Evolutionary conservation across 306 rosid species (phyloP), one percentile per base, ranked within the genome.

Genomic region (Vigna angularis): DNA sequence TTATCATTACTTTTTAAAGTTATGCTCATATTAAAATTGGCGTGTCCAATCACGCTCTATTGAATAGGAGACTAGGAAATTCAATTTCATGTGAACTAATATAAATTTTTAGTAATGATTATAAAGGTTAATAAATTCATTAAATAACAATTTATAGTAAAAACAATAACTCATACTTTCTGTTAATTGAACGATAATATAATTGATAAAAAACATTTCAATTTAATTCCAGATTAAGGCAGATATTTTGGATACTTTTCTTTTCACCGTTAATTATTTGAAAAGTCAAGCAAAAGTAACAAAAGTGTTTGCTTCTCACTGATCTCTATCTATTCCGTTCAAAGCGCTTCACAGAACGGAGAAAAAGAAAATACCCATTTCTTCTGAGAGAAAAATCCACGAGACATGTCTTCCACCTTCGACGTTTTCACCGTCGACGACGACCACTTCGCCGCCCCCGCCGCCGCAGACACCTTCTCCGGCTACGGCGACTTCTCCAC

Each of bases 401-500:
- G 42, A 58, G 10, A 22, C 22, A 96, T 90, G 97, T 81, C 98
- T 81, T 80, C 98, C 63, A 85, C 98, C 63, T 91, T 93, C 90
- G 96, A 90, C 81, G 87, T 89, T 58, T 94, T 83, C 85, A 85
- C 91, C 86, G 83, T 87, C 83, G 97, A 84, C 82, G 82, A 57
- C 26, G 69, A 84, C 20, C 90, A 83, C 22, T 91, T 89, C 70
- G 72, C 81, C 47, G 89, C 63, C 17, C 13, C 74, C 11, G 79
- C 86, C 15, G 87, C 45, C 47, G 88, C 80, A n/a, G 90, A 87
- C 10, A 67, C 61, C 81, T 90, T 48, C 78, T 72, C 90, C 73
- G 88, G 83, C 30, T 90, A 87, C 88, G 94, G 83, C 4, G 89
- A 88, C 79, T 92, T 66, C 90, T 79, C 97, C 65, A 66, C 59